A percentile compares a stretch with the other conserved stretches of the same genome.
Evolutionary conservation across 331 rosid species (phyloP).

Genomic region (Stylosanthes scabra): DNA sequence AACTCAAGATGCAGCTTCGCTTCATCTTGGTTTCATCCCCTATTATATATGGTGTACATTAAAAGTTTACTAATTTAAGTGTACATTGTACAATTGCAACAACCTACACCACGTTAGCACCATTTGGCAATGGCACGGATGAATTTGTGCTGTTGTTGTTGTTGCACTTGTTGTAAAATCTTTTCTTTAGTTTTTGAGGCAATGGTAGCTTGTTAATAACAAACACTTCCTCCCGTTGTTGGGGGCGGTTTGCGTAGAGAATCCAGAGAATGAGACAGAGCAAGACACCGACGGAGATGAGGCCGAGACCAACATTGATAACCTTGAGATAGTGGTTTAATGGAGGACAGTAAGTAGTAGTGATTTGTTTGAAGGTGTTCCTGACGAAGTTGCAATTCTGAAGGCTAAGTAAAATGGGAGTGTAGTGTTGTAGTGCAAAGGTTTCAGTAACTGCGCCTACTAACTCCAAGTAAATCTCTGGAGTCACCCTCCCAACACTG

Average conservation of each 20-base stretch:
- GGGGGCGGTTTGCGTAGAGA: slow-evolving; percentile 89
- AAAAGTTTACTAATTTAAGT: background rate
- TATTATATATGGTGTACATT: background rate
- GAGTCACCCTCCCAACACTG: slow-evolving; percentile 74
- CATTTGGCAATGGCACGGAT: slow-evolving; percentile 31
- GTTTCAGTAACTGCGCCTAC: slow-evolving; percentile 74
- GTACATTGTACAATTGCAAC: no score
- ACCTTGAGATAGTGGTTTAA: slow-evolving; percentile 69
- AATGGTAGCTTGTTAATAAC: slow-evolving; percentile 48
- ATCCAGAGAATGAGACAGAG: slow-evolving; percentile 91
- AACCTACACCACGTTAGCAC: slow-evolving; percentile 39
- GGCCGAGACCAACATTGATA: slow-evolving; percentile 72
- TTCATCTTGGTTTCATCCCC: slow-evolving; percentile 56
- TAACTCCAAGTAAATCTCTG: slow-evolving; percentile 64
- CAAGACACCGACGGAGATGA: slow-evolving; percentile 78
- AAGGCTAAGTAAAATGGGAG: slow-evolving; percentile 79
- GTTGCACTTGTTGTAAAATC: slow-evolving; percentile 26
- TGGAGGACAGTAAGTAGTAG: slow-evolving; percentile 71
- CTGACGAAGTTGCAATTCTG: slow-evolving; percentile 88
- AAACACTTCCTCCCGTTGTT: slow-evolving; percentile 80
- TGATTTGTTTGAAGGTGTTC: slow-evolving; percentile 72
- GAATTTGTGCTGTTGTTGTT: slow-evolving; percentile 32
- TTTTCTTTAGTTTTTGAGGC: slow-evolving; percentile 42
- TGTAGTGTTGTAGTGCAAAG: slow-evolving; percentile 82
- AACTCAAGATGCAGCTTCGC: slow-evolving; percentile 67